Conservation (phyloP, 805 yeast genomes). For the Wickerhamomyces ciferrii region DNA sequence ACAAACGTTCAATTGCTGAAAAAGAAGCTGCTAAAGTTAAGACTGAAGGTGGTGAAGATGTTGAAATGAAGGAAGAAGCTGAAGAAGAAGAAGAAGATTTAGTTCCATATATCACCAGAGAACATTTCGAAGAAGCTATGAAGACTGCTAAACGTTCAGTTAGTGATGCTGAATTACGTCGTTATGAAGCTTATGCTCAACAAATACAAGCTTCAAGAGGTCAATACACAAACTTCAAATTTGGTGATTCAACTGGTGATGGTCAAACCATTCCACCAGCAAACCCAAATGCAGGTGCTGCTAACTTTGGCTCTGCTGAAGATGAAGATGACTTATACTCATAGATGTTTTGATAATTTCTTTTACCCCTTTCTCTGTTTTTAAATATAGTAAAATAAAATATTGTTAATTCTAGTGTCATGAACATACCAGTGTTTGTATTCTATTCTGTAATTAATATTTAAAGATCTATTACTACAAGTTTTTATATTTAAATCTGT, state of each 20-base stretch:
- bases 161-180: conserved; percentile 93
- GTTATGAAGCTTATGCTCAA: conserved; percentile 97
- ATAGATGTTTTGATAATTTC: conserved; percentile 16
- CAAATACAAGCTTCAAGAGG: conserved; percentile 96
- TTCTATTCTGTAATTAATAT: too few species aligned
- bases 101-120: conserved; percentile 90
- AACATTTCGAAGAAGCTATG: conserved; percentile 99
- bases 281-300: conserved; percentile 34
- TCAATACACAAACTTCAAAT: conserved; percentile 84
- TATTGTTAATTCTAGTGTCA: too few species aligned
- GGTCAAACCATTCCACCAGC: conserved; percentile 30
- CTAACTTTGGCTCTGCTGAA: conserved; percentile 39
- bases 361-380: neutral
- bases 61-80: conserved; percentile 38
- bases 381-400: neutral
- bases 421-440: too few species aligned
- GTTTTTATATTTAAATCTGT: too few species aligned
- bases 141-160: conserved; percentile 98
- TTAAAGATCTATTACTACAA: too few species aligned
- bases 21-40: conserved; percentile 35
- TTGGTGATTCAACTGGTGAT: conserved; percentile 42
- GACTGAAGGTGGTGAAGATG: conserved; percentile 42
- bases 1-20: conserved; percentile 38
- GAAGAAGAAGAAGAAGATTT: conserved; percentile 80
- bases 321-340: conserved; percentile 68